Base-by-base conservation (phyloP, 2,329 filamentous ascomycete genomes). In the Fusarium abutilonis region DNA sequence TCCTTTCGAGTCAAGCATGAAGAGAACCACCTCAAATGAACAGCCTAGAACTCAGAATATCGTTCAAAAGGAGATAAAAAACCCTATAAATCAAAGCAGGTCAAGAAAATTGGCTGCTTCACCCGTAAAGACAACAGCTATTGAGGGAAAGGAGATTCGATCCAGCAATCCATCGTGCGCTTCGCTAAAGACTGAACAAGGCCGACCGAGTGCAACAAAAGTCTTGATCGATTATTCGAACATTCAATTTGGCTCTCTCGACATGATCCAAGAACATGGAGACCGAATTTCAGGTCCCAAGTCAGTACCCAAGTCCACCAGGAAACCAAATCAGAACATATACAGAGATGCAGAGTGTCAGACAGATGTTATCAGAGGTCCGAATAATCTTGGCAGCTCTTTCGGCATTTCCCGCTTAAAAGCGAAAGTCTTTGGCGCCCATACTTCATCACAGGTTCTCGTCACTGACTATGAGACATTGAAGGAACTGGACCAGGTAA, bases 401-500 rank as follows among this genome's bases (percentile, higher is more conserved):
- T 9, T 21, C 1, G n/a, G 9, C 8, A 13, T 7, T 13, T 9
- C 32, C 17, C n/a, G 17, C n/a, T 19, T 21, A n/a, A 36, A 43
- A 32, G 21, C 31, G 19, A 42, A 19, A 21, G 7, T n/a, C 11
- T n/a, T 28, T 9, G 28, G 9, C 4, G 19, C 23, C 9, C 36
- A 21, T n/a, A 7, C n/a, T 14, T 14, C 50, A 11, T 15, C 61
- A 8, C 47, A 26, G 21, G 28, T 76, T 6, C 38, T 76, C 3
- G 36, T 76, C 3, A 56, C 70, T 10, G 66, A 74, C 10, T n/a
- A 57, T 9, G 40, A 47, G 9, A 56, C 60, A 5, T 48, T 77
- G 4, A 63, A 60, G 15, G 49, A 69, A 7, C 39, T 75, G n/a
- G 66, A 73, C 26, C 40, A 53, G 42, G 51, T 53, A 28, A 72